Evolutionary conservation across 768 basidiomycete species (phyloP), one percentile per base, ranked within the genome.

Genomic region (Mycena amicta): DNA sequence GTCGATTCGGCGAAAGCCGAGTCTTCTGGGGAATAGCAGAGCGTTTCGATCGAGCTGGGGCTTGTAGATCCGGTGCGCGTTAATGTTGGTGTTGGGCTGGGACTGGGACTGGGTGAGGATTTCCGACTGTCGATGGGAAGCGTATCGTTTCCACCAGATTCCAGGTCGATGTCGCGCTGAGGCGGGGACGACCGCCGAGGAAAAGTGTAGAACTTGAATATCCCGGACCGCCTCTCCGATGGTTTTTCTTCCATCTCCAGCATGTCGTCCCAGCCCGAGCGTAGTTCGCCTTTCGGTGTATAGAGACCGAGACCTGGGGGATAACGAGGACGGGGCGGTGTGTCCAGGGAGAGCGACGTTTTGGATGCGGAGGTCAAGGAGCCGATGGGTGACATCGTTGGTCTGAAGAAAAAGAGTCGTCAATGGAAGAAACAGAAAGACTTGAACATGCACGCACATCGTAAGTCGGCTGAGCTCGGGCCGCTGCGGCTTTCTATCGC

Each of bases 191-290:
- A 45, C 22, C 43, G 15, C 6, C 43, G 43, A 15, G 43, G 43
- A n/a, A 45, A 45, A 5, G 43, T 45, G 22, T 15, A 5, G 22
- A 45, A 45, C 22, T 45, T 45, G 43, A 45, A 45, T 8, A 45
- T 15, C 43, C 43, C 43, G 8, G 43, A 45, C 8, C 27, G 23
- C 13, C 47, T 12, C 47, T 25, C 47, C 11, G 47, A 29, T 8
- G 33, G 8, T 18, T 37, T 37, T 4, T 5, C 47, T 5, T 49
- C 47, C 47, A 49, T 49, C 27, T 49, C 47, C 8, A 49, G 47
- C 47, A 49, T 49, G 6, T 49, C 47, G 26, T 49, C 47, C 47
- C 47, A 49, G 8, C 47, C 47, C 5, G 47, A 49, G 13, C 47
- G 47, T 4, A 49, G 22, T 23, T 25, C 47, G 8, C 6, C 23